Evolutionary conservation across 208 protist genomes (phyloP), one percentile per base, ranked within the genome.

Genomic region (Leishmania arabica): DNA sequence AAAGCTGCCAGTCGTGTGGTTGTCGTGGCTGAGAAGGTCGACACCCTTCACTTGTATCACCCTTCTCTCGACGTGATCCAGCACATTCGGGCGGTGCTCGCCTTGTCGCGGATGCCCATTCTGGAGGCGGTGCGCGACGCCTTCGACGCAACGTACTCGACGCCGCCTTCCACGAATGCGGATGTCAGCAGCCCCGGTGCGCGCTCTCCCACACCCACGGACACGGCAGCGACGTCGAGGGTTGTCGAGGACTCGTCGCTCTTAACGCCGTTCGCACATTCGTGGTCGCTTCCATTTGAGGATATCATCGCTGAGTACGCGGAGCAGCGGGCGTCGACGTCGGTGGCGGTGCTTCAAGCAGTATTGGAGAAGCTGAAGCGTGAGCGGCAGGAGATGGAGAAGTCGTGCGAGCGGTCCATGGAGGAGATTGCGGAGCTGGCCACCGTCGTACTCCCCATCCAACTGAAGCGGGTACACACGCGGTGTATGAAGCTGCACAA

Each of bases 21-120:
- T 27, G 82, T 83, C 66, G 83, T 87, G 7, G 81, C 80, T 27
- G 91, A 95, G 78, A 85, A 90, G 45, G 78, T 88, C 7, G 89
- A 93, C 77, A 86, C 86, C 5, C 83, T 95, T 42, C 91, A 87
- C 47, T 81, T 95, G 17, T 91, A 92, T 72, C 88, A 94, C 76
- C 91, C 91, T 3, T 87, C 86, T 8, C 71, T 84, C 15, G 75
- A 64, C n/a, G 84, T 92, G 62, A 42, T 91, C 5, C 73, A 74
- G 4, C 83, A 87, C 62, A 70, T 89, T n/a, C 84, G 84, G 9
- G 34, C 45, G 24, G 73, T 88, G n/a, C 76, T 83, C 13, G 72
- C 60, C 1, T 45, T 87, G 64, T 77, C 77, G 47, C 56, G 69
- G 9, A 84, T 81, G 64, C 69, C 78, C 54, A 37, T 86, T 31